phyloP scores from a whole-genome alignment of 148 eudicot species.

The Rhododendron kiyosumense region DNA sequence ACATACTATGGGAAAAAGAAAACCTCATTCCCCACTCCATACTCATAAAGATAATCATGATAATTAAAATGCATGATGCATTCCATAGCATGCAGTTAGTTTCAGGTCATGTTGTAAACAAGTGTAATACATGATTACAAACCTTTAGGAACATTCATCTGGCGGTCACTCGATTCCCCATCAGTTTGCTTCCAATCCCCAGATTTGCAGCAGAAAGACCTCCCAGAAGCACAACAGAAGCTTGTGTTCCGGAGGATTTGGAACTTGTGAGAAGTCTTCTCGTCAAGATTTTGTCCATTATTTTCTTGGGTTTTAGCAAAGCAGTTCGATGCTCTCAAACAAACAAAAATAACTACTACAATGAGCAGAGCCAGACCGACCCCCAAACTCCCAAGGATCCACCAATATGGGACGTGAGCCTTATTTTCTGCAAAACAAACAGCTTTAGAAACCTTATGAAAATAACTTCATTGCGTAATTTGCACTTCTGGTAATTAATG shows the following conservation, averaged over 20 bases:
- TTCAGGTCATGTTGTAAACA: not conserved
- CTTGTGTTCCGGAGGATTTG: constrained; percentile 65
- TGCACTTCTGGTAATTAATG: not conserved
- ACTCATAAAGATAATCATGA: not conserved
- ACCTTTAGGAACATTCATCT: constrained; percentile 76
- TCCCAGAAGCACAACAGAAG: constrained; percentile 79
- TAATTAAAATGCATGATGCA: not conserved
- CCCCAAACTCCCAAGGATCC: constrained; percentile 77
- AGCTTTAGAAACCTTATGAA: not conserved
- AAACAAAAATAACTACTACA: constrained; percentile 41
- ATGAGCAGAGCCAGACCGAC: constrained; percentile 54
- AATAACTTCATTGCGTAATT: not conserved
- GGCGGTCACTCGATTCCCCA: constrained; percentile 51
- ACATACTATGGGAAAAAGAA: not conserved
- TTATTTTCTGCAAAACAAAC: constrained; percentile 35
- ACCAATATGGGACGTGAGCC: constrained; percentile 54
- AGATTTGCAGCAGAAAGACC: constrained; percentile 51
- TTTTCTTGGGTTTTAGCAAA: constrained; percentile 26
- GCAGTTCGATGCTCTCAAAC: constrained; percentile 51
- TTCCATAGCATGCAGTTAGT: not conserved
- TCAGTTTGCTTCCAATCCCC: constrained; percentile 50
- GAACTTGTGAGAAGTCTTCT: constrained; percentile 51
- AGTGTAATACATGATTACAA: not conserved
- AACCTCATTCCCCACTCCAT: not conserved
- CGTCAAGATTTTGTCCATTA: constrained; percentile 54